These are phyloP conservation scores for Penicillium sp. DNA, from an alignment of 2,329 filamentous ascomycete genomes.

Conservation along the genomic window DNA sequence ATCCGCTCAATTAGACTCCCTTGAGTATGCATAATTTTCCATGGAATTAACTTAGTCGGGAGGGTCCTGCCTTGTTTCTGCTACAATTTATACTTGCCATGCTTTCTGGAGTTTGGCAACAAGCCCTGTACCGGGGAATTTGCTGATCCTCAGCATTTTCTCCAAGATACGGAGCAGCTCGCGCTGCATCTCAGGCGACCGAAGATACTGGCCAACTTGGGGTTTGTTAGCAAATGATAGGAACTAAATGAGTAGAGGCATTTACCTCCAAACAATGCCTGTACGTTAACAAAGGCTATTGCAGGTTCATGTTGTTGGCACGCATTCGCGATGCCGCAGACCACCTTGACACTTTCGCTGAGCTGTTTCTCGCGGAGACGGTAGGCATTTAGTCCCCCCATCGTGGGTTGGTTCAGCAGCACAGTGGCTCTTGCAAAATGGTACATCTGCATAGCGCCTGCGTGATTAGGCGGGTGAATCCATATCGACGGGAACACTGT, in stretches of 20 bases:
- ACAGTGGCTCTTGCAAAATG: conserved; percentile 53
- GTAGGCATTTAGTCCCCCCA: conserved; percentile 50
- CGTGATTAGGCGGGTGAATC: conserved; percentile 50
- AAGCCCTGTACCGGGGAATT: conserved; percentile 12
- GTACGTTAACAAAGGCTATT: conserved; percentile 22
- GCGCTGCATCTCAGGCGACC: conserved; percentile 7
- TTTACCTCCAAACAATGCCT: conserved; percentile 22
- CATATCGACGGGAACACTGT: conserved; percentile 43
- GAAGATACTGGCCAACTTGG: conserved; percentile 17
- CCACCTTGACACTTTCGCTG: conserved; percentile 15
- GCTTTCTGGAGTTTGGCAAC: conserved; percentile 9
- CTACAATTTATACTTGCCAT: conserved; percentile 14
- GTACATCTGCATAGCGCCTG: conserved; percentile 52
- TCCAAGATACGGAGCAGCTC: conserved; percentile 12
- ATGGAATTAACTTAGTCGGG: neutral
- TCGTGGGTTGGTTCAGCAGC: conserved; percentile 51
- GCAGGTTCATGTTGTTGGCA: conserved; percentile 20
- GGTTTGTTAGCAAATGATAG: neutral
- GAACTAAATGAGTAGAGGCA: neutral
- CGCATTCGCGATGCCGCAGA: conserved; percentile 11
- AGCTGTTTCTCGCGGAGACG: conserved; percentile 16
- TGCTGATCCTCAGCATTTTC: conserved; percentile 18
- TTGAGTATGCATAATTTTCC: neutral
- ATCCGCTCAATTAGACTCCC: neutral
- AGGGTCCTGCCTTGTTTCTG: conserved; percentile 11